Percentiles rank a stretch among this genome's conserved stretches.
Conservation (phyloP, 2,329 filamentous ascomycete genomes). For the Zymoseptoria crescenta region DNA sequence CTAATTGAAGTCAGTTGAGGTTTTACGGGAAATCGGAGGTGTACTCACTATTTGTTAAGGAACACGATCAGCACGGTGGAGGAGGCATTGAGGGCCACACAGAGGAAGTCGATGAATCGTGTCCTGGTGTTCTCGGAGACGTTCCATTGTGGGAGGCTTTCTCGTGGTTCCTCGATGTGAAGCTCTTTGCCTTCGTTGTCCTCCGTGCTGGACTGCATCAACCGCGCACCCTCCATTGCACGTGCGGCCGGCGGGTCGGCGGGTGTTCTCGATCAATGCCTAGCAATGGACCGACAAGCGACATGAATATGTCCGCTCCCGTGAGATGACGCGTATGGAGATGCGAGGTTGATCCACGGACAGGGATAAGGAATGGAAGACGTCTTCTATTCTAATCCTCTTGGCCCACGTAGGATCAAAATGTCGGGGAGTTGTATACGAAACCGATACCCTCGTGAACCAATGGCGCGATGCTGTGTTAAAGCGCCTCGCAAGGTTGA, state of each 20-base stretch:
- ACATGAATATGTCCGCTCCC: neutral
- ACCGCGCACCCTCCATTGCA: neutral
- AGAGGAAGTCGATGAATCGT: conserved; percentile 2
- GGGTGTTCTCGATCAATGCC: neutral
- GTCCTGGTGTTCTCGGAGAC: neutral
- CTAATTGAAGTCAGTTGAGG: neutral
- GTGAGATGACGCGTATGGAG: neutral
- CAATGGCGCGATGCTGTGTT: neutral
- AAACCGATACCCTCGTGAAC: neutral
- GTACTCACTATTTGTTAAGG: conserved; percentile 5
- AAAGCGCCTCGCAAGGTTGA: neutral
- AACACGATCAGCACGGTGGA: conserved; percentile 4
- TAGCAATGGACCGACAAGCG: neutral
- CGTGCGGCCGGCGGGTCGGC: neutral
- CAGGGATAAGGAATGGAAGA: neutral
- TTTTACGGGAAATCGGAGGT: neutral
- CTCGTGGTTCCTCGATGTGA: neutral
- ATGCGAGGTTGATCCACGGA: neutral
- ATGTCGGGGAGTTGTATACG: neutral
- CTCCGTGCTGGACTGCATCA: neutral
- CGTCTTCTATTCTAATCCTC: neutral
- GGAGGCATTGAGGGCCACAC: conserved; percentile 4
- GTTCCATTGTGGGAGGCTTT: neutral
- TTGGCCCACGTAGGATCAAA: neutral
- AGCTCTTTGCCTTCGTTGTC: neutral